Evolutionary conservation across 257 asterid genomes (phyloP).

Genomic region (Anisodus tanguticus): DNA sequence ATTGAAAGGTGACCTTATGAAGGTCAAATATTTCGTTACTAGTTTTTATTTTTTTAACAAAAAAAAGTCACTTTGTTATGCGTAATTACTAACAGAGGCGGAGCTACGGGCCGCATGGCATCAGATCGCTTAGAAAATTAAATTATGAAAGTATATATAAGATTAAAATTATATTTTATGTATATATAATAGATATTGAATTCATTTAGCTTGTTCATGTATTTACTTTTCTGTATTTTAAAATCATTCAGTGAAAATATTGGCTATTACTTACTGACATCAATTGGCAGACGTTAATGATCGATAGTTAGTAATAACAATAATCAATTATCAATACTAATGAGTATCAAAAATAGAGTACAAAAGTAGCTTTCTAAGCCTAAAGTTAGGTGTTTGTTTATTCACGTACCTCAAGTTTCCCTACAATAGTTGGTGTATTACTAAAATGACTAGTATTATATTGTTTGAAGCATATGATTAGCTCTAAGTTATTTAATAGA

Average conservation of each 20-base stretch:
- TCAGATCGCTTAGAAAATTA: too few relatives aligned
- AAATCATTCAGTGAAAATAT: neutral
- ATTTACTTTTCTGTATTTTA: neutral
- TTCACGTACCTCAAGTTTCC: neutral
- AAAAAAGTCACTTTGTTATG: neutral
- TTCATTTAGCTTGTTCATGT: too few relatives aligned
- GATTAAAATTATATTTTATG: too few relatives aligned
- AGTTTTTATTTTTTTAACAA: too few relatives aligned
- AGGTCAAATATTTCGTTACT: too few relatives aligned
- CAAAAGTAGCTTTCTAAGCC: conserved; percentile 19
- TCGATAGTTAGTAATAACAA: neutral
- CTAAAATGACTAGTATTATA: neutral
- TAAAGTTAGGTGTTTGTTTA: conserved; percentile 24
- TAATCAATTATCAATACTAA: neutral
- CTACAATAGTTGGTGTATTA: neutral
- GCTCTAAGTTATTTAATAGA: conserved; percentile 19
- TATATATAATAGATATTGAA: too few relatives aligned
- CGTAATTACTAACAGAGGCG: too few relatives aligned
- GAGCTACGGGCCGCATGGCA: too few relatives aligned
- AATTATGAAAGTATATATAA: too few relatives aligned
- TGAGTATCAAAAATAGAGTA: neutral
- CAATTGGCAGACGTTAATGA: neutral
- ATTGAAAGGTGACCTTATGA: neutral
- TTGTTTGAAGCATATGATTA: conserved; percentile 9
- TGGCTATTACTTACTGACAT: neutral